A percentile compares a stretch with the other conserved stretches of the same genome.
These are phyloP conservation scores for Neofusicoccum parvum DNA, from an alignment of 2,329 filamentous ascomycete species.

Conservation along the genomic window DNA sequence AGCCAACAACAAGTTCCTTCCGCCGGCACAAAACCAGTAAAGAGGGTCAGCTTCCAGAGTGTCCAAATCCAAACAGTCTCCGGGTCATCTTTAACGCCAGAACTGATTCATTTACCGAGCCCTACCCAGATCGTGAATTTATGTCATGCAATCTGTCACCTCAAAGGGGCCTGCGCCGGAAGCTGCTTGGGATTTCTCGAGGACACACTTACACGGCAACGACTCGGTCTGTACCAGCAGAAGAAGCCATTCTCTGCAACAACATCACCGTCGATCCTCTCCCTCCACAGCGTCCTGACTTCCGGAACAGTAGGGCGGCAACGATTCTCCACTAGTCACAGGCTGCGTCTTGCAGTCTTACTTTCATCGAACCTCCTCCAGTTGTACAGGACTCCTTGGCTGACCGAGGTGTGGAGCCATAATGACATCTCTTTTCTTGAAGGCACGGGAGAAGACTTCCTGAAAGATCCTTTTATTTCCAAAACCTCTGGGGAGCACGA, in stretches of 20 bases:
- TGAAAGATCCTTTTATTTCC: neutral
- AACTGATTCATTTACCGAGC: too few species aligned
- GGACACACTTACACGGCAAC: neutral
- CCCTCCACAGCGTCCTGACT: neutral
- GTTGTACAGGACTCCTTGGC: conserved; percentile 31
- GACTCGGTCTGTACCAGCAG: neutral
- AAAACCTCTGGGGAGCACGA: neutral
- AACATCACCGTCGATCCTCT: neutral
- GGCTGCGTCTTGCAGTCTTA: conserved; percentile 27
- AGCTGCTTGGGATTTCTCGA: neutral
- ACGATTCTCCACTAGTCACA: conserved; percentile 4
- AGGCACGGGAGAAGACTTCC: conserved; percentile 3
- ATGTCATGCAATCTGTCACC: neutral
- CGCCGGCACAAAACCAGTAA: neutral
- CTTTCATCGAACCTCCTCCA: conserved; percentile 30
- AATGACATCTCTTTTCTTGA: conserved; percentile 31
- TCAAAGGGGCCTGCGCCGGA: neutral
- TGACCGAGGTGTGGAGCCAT: conserved; percentile 29
- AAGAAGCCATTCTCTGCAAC: neutral
- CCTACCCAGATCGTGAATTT: neutral
- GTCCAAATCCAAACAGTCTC: neutral
- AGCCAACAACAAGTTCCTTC: too few species aligned
- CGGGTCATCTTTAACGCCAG: neutral
- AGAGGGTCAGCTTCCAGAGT: neutral
- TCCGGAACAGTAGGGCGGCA: neutral